Percentiles rank a stretch among this genome's conserved stretches.
phyloP scores from a whole-genome alignment of 441 rosid genomes.

The Brassica balearica region DNA sequence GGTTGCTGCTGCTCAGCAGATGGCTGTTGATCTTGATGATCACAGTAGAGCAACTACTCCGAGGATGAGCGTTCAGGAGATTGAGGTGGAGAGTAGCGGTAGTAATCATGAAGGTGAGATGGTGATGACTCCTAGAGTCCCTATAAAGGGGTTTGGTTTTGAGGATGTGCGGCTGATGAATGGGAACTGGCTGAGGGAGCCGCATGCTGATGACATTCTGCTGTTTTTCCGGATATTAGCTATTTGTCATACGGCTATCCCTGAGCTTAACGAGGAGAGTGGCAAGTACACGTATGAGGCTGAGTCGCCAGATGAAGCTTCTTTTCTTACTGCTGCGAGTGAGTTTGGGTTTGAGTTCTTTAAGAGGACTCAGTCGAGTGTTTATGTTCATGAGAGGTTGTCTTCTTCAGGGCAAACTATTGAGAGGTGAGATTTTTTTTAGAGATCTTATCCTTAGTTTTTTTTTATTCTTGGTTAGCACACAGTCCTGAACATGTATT shows the following conservation, averaged over 20 bases:
- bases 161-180: constrained; percentile 80
- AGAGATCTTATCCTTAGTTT: constrained; percentile 21
- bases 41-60: constrained; percentile 49
- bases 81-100: constrained; percentile 73
- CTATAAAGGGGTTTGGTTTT: constrained; percentile 87
- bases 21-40: constrained; percentile 80
- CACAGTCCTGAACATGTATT: too few species aligned
- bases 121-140: constrained; percentile 46
- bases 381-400: constrained; percentile 65
- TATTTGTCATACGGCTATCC: constrained; percentile 92
- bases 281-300: constrained; percentile 83
- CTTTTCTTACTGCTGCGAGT: constrained; percentile 94
- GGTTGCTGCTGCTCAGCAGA: constrained; percentile 85
- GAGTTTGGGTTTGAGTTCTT: constrained; percentile 94
- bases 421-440: constrained; percentile 65
- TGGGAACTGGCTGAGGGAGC: constrained; percentile 88
- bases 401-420: constrained; percentile 56
- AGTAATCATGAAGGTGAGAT: constrained; percentile 54
- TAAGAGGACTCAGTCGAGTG: constrained; percentile 90
- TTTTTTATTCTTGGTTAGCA: neutral
- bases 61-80: constrained; percentile 55
- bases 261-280: constrained; percentile 83
- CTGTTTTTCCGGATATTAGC: constrained; percentile 82
- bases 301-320: constrained; percentile 96
- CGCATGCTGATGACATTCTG: constrained; percentile 56